phyloP scores from a whole-genome alignment of 2,329 filamentous ascomycete species.

The Colletotrichum destructivum region DNA sequence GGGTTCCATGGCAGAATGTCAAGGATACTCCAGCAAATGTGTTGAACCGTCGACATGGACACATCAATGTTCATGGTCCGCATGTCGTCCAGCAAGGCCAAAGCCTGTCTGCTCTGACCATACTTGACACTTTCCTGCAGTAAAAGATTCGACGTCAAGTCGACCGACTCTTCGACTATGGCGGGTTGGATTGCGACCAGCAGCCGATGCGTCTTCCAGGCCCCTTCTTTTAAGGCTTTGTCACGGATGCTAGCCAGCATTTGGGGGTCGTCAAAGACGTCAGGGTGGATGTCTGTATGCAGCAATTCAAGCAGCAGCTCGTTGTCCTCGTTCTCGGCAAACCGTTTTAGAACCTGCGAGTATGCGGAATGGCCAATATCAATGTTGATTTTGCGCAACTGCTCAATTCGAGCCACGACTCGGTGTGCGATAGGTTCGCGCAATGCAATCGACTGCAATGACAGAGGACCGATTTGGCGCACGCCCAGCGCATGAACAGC shows the following conservation, averaged over 20 bases:
- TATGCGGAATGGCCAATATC: constrained; percentile 75
- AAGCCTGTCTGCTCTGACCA: constrained; percentile 47
- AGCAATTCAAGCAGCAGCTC: constrained; percentile 63
- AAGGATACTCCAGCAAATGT: constrained; percentile 29
- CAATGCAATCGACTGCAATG: constrained; percentile 82
- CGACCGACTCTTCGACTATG: constrained; percentile 49
- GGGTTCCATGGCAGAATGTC: constrained; percentile 28
- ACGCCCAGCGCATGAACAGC: constrained; percentile 81
- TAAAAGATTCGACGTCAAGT: constrained; percentile 52
- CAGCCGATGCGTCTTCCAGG: constrained; percentile 60
- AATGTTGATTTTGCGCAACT: constrained; percentile 75
- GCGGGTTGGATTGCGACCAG: constrained; percentile 61
- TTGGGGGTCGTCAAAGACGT: constrained; percentile 66
- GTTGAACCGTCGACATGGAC: constrained; percentile 27
- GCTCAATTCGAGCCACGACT: constrained; percentile 71
- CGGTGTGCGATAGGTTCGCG: constrained; percentile 71
- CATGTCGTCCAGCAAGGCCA: constrained; percentile 58
- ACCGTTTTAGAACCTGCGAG: constrained; percentile 73
- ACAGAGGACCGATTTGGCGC: constrained; percentile 79
- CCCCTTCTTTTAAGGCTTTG: constrained; percentile 52
- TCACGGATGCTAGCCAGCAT: constrained; percentile 58
- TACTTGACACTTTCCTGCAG: constrained; percentile 49
- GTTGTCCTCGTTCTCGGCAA: constrained; percentile 72
- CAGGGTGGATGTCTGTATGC: constrained; percentile 67
- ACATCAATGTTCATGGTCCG: constrained; percentile 52